Percentiles rank a stretch among this genome's conserved stretches.
These are phyloP conservation scores for Ustilago trichophora DNA, from an alignment of 1,284 basidiomycete genomes.

Conservation along the genomic window DNA sequence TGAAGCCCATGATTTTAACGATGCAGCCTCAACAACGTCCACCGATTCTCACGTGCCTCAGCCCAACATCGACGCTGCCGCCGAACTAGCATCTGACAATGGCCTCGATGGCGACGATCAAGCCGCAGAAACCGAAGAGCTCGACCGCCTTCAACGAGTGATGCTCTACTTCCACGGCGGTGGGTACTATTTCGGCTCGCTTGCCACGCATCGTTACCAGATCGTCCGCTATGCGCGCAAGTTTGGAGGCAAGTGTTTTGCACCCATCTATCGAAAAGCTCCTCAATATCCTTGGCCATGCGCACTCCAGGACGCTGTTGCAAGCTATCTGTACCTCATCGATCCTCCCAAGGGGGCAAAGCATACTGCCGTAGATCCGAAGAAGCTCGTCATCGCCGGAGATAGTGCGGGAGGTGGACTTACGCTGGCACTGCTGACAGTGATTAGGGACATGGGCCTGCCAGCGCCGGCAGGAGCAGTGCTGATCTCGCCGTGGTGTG, in stretches of 20 bases:
- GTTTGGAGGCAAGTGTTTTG: slow-evolving; percentile 67
- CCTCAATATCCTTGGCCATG: slow-evolving; percentile 83
- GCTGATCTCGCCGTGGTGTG: slow-evolving; percentile 75
- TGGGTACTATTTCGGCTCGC: slow-evolving; percentile 70
- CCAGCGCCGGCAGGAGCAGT: slow-evolving; percentile 76
- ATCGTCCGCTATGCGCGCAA: slow-evolving; percentile 68
- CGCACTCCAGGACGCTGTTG: slow-evolving; percentile 84
- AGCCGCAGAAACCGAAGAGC: slow-evolving; percentile 47
- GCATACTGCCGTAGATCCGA: slow-evolving; percentile 77
- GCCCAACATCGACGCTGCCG: slow-evolving; percentile 46
- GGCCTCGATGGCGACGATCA: slow-evolving; percentile 10
- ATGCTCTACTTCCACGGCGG: slow-evolving; percentile 65
- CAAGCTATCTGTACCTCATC: slow-evolving; percentile 80
- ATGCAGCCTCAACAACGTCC: slow-evolving; percentile 5
- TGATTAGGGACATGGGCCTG: slow-evolving; percentile 86
- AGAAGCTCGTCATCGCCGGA: slow-evolving; percentile 81
- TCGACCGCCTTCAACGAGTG: slow-evolving; percentile 57
- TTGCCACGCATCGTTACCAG: slow-evolving; percentile 69
- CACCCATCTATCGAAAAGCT: slow-evolving; percentile 66
- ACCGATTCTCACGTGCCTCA: slow-evolving; percentile 6
- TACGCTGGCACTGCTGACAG: slow-evolving; percentile 82
- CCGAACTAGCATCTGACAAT: slow-evolving; percentile 21
- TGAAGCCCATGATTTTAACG: background rate
- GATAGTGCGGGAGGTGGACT: slow-evolving; percentile 95
- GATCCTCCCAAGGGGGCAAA: slow-evolving; percentile 76